Conservation (phyloP, 208 protist species). For the Naegleria lovaniensis region DNA sequence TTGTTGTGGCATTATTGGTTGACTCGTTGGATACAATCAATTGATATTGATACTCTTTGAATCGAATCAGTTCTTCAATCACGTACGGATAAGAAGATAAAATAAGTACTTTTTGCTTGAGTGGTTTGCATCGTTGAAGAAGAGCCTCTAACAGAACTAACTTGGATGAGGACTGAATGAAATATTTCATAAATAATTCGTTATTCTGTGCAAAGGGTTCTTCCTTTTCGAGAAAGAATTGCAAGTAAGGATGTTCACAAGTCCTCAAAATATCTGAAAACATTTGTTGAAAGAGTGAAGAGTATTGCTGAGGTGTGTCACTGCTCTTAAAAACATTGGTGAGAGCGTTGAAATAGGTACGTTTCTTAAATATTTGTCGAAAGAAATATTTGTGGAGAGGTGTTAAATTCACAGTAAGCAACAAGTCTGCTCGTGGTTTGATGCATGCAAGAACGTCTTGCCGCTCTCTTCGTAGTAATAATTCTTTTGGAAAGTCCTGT, state of each 20-base stretch:
- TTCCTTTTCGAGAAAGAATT: conserved; percentile 39
- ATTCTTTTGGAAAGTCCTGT: conserved; percentile 82
- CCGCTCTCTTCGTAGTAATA: conserved; percentile 92
- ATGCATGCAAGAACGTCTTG: conserved; percentile 85
- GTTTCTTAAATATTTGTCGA: not conserved
- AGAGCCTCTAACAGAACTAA: conserved; percentile 30
- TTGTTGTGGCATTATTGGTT: conserved; percentile 73
- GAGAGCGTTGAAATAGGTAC: not conserved
- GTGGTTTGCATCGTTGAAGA: conserved; percentile 3
- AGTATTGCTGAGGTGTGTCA: not conserved
- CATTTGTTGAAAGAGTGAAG: conserved; percentile 68
- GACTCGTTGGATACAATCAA: conserved; percentile 67
- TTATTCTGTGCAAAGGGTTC: not conserved
- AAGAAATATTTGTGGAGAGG: conserved; percentile 85
- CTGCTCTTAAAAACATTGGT: not conserved
- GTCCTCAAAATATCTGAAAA: conserved; percentile 64
- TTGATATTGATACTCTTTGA: not conserved
- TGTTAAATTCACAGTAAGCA: conserved; percentile 80
- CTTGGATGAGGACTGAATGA: conserved; percentile 24
- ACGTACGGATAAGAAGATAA: conserved; percentile 35
- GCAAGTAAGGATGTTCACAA: conserved; percentile 48
- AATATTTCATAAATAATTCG: not conserved
- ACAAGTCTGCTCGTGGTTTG: conserved; percentile 95
- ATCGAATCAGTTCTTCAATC: not conserved
- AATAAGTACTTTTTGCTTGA: conserved; percentile 25